Base-by-base conservation (phyloP, 78 protist genomes). In the Polysphondylium violaceum region DNA sequence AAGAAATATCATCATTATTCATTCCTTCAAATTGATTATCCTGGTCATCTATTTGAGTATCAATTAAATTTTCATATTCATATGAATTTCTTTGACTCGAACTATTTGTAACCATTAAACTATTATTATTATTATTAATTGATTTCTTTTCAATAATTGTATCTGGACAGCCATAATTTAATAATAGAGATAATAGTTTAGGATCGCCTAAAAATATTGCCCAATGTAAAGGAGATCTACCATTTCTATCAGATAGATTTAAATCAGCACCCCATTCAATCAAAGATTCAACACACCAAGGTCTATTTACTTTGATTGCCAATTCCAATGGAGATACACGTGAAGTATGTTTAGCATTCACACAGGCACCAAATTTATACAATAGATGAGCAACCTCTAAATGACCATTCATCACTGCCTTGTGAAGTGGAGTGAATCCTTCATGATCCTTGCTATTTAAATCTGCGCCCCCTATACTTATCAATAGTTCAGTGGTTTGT, bases 391-490 rank as follows among this genome's bases (percentile, higher is more conserved):
- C 90, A 19, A 94, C 79, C 16, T 69, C 92, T 19, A 79, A 33
- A 74, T 81, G 92, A 23, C 92, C 93, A 71, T 94, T 88, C 69
- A 74, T 56, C 35, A 88, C 94, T 0, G 96, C 96, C 55, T 81
- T 85, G 53, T 94, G 96, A 38, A 94, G 85, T 27, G 96, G 88
- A 17, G 88, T 79, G 58, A 38, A 88, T 4, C 93, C 93, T 29
- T 88, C 87, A 6, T 43, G 50, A 65, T 88, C 93, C 19, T 58
- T 68, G 25, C 87, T 75, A 35, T 88, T 74, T 0, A 75, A 38
- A 60, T 88, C 83, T 21, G 93, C 93, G 38, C 74, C 61, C 29
- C 89, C 89, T 33, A 73, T 50, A 7, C 40, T 68, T 4, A 81
- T 56, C 12, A 81, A 31, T 2, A 81, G 50, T 17, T 81, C 89